Base-by-base conservation (phyloP, 305 asterid genomes). In the Solanum aculeatissimum region DNA sequence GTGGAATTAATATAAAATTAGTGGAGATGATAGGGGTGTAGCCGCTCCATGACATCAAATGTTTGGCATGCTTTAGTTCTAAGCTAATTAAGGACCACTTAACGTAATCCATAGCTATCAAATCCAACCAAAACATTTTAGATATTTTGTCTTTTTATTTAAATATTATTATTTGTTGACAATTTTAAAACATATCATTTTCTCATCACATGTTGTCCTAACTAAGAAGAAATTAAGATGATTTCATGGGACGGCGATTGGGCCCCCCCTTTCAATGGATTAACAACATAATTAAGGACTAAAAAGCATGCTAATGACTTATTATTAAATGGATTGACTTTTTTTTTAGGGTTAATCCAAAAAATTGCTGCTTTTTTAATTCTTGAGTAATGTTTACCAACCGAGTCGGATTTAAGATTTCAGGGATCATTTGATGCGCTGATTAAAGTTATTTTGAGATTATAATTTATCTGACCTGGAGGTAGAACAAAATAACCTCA, bases 201-300 rank as follows among this genome's bases (percentile, higher is more conserved):
- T 84, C 80, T 77, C 63, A 78, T 83, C 85, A 72, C 81, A 78
- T 55, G 83, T 49, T 77, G 85, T 84, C 82, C 70, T 27, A 65
- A 45, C 32, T 66, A 42, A 9, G 27, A 63, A 49, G 54, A 51
- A 62, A 32, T 27, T 29, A 78, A 58, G 84, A 82, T 88, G 90
- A 88, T 86, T 75, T 88, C 88, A 88, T 86, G 79, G 89, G 90
- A 75, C 90, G 90, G 90, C 86, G 8, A 88, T 15, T 49, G 84
- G 65, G 75, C 43, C 86, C 85, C 85, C 71, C 10, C 58, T 27
- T 7, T 66, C 14, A 53, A 14, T 75, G 62, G 68, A 51, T 85
- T 80, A 78, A 18, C 60, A 79, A 70, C 65, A 9, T 63, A 40
- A 72, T 82, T 85, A 35, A 58, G 71, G 78, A 60, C n/a, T 77